These are phyloP conservation scores for Lithospermum erythrorhizon DNA, from an alignment of 257 asterid genomes.

Conservation along the genomic window DNA sequence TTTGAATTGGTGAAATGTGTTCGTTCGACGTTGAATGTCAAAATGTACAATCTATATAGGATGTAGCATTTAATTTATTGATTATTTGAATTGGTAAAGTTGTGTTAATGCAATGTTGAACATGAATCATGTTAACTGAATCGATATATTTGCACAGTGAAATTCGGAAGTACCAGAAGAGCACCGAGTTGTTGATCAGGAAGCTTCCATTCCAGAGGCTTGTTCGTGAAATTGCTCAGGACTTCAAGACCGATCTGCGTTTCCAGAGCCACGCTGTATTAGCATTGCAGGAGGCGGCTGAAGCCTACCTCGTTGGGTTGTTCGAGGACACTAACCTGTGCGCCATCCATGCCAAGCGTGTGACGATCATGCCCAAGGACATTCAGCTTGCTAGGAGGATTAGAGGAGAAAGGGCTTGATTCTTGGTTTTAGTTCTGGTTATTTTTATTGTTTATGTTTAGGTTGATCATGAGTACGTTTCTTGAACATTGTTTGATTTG, in stretches of 20 bases:
- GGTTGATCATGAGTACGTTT: too few relatives aligned
- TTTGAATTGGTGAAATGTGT: too few relatives aligned
- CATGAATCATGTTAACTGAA: too few relatives aligned
- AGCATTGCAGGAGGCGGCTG: slow-evolving; percentile 23
- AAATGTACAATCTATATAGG: too few relatives aligned
- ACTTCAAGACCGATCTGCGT: slow-evolving; percentile 19
- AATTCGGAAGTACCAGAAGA: slow-evolving; percentile 25
- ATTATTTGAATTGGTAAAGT: too few relatives aligned
- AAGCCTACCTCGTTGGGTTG: slow-evolving; percentile 23
- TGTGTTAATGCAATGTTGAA: too few relatives aligned
- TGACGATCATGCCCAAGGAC: slow-evolving; percentile 22
- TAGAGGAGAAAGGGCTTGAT: slow-evolving; percentile 20
- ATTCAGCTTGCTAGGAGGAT: slow-evolving; percentile 20
- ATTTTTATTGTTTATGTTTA: too few relatives aligned
- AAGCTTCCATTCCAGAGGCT: slow-evolving; percentile 21
- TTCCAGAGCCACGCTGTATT: slow-evolving; percentile 23
- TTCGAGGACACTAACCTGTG: slow-evolving; percentile 20
- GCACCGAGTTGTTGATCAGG: slow-evolving; percentile 7
- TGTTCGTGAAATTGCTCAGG: slow-evolving; percentile 21
- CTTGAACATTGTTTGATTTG: too few relatives aligned
- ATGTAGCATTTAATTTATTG: too few relatives aligned
- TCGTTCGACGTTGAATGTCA: too few relatives aligned
- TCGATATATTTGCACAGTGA: too few relatives aligned
- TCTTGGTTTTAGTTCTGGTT: slow-evolving; percentile 1
- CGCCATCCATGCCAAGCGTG: slow-evolving; percentile 23